phyloP scores from a whole-genome alignment of 2,329 filamentous ascomycete species.

The Penicillium sp. region DNA sequence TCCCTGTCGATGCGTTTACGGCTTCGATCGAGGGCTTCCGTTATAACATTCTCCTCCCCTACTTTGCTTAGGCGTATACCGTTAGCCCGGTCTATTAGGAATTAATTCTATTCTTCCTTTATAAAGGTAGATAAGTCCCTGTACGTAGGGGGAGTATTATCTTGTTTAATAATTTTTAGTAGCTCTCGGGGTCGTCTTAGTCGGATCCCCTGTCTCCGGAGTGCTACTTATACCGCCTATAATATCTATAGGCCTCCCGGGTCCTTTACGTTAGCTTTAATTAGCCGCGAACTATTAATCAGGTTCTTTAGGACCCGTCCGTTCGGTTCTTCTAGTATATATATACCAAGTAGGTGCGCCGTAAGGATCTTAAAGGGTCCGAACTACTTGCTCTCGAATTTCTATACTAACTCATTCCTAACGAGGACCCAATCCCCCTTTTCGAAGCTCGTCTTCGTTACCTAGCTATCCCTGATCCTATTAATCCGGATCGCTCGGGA shows the following conservation, averaged over 20 bases:
- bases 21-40: no score
- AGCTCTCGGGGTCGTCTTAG: not conserved
- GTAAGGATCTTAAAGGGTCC: slow-evolving; percentile 4
- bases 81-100: not conserved
- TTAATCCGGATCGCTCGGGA: not conserved
- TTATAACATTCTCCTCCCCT: not conserved
- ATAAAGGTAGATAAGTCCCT: slow-evolving; percentile 3
- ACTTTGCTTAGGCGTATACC: not conserved
- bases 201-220: not conserved
- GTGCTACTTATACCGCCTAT: not conserved
- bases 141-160: not conserved
- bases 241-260: not conserved
- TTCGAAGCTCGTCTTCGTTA: slow-evolving; percentile 7
- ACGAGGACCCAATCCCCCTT: slow-evolving; percentile 2
- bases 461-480: not conserved
- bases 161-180: not conserved
- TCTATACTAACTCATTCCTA: not conserved
- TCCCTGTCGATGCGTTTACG: no score
- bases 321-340: slow-evolving; percentile 2
- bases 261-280: not conserved
- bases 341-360: slow-evolving; percentile 1
- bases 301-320: not conserved
- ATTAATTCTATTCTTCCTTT: not conserved
- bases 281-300: slow-evolving; percentile 1
- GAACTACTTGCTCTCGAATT: slow-evolving; percentile 11